A percentile compares a stretch with the other conserved stretches of the same genome.
Evolutionary conservation across 208 protist species (phyloP).

Genomic region (Trypanosoma platydactyli): DNA sequence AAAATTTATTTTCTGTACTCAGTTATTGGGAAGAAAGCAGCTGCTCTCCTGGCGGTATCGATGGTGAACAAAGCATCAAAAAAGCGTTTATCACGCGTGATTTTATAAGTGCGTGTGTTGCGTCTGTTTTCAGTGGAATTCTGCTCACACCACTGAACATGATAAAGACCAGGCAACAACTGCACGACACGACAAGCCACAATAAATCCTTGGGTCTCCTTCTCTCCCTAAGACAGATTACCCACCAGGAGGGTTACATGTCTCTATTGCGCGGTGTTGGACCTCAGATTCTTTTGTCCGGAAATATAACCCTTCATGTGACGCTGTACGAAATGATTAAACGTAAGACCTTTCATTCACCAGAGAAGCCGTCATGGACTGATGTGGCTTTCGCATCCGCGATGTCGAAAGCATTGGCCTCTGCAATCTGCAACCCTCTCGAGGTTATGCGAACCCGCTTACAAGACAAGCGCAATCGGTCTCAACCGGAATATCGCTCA

Average conservation of each 20-base stretch:
- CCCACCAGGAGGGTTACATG: constrained; percentile 52
- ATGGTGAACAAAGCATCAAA: not conserved
- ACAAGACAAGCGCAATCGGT: constrained; percentile 67
- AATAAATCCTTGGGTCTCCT: constrained; percentile 14
- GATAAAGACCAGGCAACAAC: constrained; percentile 78
- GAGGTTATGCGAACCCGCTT: constrained; percentile 83
- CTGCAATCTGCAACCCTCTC: constrained; percentile 74
- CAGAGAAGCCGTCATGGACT: constrained; percentile 54
- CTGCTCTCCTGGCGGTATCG: not conserved
- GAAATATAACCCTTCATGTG: constrained; percentile 82
- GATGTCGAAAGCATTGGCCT: constrained; percentile 69
- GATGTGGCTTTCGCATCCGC: constrained; percentile 67
- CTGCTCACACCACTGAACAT: constrained; percentile 77
- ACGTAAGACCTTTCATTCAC: constrained; percentile 55
- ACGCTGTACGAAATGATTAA: constrained; percentile 82
- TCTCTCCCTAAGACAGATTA: constrained; percentile 38
- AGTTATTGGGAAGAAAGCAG: not conserved
- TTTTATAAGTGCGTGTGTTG: constrained; percentile 67
- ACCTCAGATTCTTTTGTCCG: constrained; percentile 75
- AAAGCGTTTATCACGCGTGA: constrained; percentile 29
- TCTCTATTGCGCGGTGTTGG: constrained; percentile 70
- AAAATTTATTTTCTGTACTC: constrained; percentile 33
- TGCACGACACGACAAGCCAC: constrained; percentile 38
- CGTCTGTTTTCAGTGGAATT: constrained; percentile 58
- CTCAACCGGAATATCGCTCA: constrained; percentile 41